Evolutionary conservation across 148 eudicot species (phyloP).

Genomic region (Spergularia bocconei): DNA sequence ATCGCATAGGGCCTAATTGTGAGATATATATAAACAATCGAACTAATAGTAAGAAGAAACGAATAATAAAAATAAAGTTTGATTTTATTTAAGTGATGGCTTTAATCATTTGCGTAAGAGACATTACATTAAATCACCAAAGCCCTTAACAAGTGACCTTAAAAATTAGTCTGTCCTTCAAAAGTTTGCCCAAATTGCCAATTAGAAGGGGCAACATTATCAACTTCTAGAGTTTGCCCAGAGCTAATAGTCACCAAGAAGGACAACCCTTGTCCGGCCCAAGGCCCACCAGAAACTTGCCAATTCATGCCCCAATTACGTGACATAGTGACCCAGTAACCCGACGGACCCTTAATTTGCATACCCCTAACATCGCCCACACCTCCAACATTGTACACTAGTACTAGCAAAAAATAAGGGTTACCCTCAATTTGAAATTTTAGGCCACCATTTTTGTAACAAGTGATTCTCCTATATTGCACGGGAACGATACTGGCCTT

Average conservation of each 20-base stretch:
- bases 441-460: constrained; percentile 19
- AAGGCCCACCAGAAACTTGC: not conserved
- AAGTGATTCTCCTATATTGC: constrained; percentile 19
- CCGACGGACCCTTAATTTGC: constrained; percentile 17
- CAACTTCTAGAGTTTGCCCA: not conserved
- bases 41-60: no score
- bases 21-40: no score
- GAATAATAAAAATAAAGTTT: no score
- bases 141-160: no score
- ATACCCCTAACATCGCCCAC: constrained; percentile 22
- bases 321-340: constrained; percentile 2
- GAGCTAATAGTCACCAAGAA: constrained; percentile 22
- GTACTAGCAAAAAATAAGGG: constrained; percentile 17
- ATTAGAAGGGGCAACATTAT: constrained; percentile 19
- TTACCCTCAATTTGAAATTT: constrained; percentile 17
- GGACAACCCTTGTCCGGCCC: not conserved
- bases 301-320: constrained; percentile 34
- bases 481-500: constrained; percentile 29
- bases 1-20: no score
- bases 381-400: constrained; percentile 29
- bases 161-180: not conserved
- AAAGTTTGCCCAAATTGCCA: constrained; percentile 27
- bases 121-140: no score
- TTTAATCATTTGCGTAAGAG: no score
- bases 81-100: no score